These are phyloP conservation scores for Citrus trifoliata DNA, from an alignment of 345 rosid genomes.

Conservation along the genomic window DNA sequence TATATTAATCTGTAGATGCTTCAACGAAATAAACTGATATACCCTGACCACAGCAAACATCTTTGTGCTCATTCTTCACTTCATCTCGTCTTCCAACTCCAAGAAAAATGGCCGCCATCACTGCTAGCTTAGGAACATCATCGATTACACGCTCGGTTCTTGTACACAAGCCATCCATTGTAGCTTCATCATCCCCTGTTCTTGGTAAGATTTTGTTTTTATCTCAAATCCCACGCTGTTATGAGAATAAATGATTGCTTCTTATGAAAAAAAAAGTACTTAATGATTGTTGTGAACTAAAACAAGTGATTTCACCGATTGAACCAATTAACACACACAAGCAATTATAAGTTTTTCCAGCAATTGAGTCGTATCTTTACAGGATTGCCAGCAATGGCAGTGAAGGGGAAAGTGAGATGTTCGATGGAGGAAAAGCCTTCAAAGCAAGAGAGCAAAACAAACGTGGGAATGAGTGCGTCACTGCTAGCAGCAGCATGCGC, in stretches of 20 bases:
- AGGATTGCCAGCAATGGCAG: constrained; percentile 65
- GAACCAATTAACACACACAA: no score
- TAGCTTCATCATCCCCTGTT: constrained; percentile 46
- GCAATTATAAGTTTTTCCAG: no score
- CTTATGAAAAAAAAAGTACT: background rate
- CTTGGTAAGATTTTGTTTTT: constrained; percentile 43
- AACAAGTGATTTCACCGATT: no score
- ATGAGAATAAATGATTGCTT: background rate
- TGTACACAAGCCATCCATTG: constrained; percentile 34
- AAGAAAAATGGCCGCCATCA: constrained; percentile 57
- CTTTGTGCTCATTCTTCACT: background rate
- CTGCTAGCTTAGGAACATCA: constrained; percentile 45
- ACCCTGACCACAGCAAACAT: background rate
- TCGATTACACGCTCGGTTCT: constrained; percentile 44
- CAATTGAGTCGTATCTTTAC: background rate
- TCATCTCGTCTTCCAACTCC: constrained; percentile 5
- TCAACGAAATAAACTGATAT: constrained; percentile 12
- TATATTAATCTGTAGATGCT: constrained; percentile 1
- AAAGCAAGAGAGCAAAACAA: constrained; percentile 21
- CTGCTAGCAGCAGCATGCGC: constrained; percentile 52
- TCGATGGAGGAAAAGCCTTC: constrained; percentile 40
- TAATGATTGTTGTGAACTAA: background rate
- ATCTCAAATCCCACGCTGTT: background rate
- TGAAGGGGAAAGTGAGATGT: constrained; percentile 62
- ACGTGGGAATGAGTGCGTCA: constrained; percentile 41